Conservation (phyloP, 1,139 yeast genomes). For the Taiozyma sp. region DNA sequence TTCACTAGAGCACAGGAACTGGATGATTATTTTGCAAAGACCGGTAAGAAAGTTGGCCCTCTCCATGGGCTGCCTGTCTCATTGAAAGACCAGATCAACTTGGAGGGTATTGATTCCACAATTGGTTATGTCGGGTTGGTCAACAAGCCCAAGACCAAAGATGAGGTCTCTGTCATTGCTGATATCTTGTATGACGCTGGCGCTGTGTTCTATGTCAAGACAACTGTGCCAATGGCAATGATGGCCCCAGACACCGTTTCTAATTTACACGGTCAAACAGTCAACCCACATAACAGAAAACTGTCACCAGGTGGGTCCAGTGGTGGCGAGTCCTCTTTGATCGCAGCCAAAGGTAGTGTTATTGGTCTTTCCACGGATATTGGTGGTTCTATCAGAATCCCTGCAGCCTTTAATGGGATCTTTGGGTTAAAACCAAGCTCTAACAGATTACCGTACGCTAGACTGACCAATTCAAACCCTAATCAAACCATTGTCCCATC, state of each 20-base stretch:
- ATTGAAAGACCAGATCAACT: conserved; percentile 46
- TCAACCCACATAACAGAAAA: conserved; percentile 38
- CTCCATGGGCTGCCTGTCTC: conserved; percentile 70
- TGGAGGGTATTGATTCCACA: conserved; percentile 42
- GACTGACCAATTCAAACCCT: conserved; percentile 48
- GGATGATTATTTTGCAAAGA: conserved; percentile 34
- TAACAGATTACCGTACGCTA: conserved; percentile 45
- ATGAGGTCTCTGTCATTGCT: conserved; percentile 39
- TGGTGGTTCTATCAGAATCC: conserved; percentile 59
- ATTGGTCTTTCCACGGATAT: conserved; percentile 61
- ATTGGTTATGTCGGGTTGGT: conserved; percentile 41
- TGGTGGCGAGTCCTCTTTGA: conserved; percentile 48
- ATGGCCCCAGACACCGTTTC: conserved; percentile 43
- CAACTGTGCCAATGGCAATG: conserved; percentile 53
- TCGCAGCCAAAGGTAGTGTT: conserved; percentile 49
- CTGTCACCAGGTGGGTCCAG: conserved; percentile 50
- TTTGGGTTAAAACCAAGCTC: conserved; percentile 50
- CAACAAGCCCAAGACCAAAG: conserved; percentile 28
- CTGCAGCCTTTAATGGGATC: conserved; percentile 50
- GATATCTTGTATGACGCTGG: conserved; percentile 41
- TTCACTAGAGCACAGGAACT: conserved; percentile 39
- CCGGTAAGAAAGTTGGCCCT: conserved; percentile 43
- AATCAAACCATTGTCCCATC: conserved; percentile 54
- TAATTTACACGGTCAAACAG: conserved; percentile 41
- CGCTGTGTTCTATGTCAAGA: conserved; percentile 51